Evolutionary conservation across 495 filamentous ascomycete genomes (phyloP).

Genomic region (Neurospora sp.): DNA sequence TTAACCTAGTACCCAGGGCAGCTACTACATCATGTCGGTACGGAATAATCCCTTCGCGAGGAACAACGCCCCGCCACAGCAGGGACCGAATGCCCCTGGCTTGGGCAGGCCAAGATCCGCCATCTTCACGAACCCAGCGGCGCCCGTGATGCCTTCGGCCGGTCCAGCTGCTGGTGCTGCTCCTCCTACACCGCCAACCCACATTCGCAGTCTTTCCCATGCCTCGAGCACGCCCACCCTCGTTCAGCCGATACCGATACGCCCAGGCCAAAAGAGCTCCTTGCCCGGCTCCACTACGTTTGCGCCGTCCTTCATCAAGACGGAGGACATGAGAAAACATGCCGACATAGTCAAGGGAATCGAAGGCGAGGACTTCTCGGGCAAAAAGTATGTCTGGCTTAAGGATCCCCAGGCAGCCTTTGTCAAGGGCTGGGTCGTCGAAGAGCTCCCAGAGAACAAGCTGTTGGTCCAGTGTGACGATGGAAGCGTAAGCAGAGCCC

Average conservation of each 20-base stretch:
- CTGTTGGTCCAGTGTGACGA: conserved; percentile 89
- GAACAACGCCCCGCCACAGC: conserved; percentile 46
- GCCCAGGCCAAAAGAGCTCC: conserved; percentile 41
- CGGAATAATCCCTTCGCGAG: conserved; percentile 72
- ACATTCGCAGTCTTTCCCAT: conserved; percentile 36
- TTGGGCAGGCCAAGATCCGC: conserved; percentile 61
- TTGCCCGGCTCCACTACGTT: conserved; percentile 64
- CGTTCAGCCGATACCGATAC: conserved; percentile 19
- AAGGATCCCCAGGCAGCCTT: conserved; percentile 80
- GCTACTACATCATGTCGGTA: conserved; percentile 28
- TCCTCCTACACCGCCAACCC: conserved; percentile 22
- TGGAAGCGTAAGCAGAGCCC: conserved; percentile 57
- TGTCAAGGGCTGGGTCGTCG: conserved; percentile 80
- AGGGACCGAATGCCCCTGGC: conserved; percentile 40
- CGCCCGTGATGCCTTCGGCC: conserved; percentile 26
- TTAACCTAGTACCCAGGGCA: neutral
- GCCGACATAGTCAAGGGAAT: conserved; percentile 63
- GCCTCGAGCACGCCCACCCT: conserved; percentile 18
- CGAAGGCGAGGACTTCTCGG: conserved; percentile 95
- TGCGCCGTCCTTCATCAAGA: conserved; percentile 89
- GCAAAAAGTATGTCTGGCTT: conserved; percentile 98
- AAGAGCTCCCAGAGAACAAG: conserved; percentile 57
- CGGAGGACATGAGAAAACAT: conserved; percentile 57
- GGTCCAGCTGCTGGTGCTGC: conserved; percentile 5
- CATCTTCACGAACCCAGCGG: conserved; percentile 44